These are phyloP conservation scores for Eucalyptus pauciflora DNA, from an alignment of 345 rosid genomes.

Conservation along the genomic window DNA sequence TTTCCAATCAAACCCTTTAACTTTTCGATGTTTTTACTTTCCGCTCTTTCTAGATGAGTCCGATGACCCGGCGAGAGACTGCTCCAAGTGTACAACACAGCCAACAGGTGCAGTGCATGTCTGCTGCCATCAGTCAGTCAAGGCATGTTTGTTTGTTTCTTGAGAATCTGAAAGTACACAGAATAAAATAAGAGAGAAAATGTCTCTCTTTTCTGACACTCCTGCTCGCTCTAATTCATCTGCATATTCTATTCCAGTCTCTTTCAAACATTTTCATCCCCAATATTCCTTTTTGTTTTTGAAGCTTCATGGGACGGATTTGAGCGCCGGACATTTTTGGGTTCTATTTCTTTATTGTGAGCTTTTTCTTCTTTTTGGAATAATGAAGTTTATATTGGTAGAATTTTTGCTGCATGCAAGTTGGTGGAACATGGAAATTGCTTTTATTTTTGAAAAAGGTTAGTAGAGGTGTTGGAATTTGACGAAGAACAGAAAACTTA, in stretches of 20 bases:
- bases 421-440: neutral
- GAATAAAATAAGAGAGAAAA: neutral
- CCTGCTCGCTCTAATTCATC: neutral
- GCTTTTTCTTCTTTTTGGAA: neutral
- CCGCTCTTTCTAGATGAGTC: neutral
- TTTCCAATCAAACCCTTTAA: neutral
- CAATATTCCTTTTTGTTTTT: neutral
- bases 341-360: neutral
- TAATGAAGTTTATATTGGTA: neutral
- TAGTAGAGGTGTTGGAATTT: neutral
- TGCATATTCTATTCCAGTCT: neutral
- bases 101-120: neutral
- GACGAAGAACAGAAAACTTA: neutral
- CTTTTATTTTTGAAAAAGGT: neutral
- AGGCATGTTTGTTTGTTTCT: neutral
- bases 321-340: neutral
- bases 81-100: neutral
- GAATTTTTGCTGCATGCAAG: neutral
- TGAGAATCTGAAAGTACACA: neutral
- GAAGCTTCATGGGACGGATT: neutral
- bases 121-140: neutral
- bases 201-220: neutral
- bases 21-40: neutral
- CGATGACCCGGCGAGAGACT: neutral
- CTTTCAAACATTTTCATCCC: neutral